Percentiles rank a stretch among this genome's conserved stretches.
Conservation (phyloP, 108 stramenopile species). For the Conticribra guillardii region DNA sequence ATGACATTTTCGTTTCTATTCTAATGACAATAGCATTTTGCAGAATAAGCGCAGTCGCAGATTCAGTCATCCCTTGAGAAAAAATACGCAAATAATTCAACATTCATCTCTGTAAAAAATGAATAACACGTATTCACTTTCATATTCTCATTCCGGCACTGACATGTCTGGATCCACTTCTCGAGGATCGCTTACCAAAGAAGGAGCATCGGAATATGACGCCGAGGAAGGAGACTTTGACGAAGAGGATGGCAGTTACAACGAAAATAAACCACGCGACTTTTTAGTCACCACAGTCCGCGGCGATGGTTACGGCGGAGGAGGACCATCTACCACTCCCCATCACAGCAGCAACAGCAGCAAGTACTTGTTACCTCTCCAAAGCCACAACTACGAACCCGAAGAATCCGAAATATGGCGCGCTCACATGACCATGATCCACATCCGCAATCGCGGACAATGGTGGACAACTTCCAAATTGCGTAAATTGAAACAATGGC, state of each 20-base stretch:
- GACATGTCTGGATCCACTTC: not conserved
- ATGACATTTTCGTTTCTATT: too few species aligned
- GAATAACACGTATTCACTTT: too few species aligned
- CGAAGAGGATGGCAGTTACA: not conserved
- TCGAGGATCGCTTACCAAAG: too few species aligned
- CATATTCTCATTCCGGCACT: not conserved
- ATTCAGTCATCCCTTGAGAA: too few species aligned
- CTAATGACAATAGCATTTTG: too few species aligned
- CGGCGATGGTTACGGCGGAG: slow-evolving; percentile 67
- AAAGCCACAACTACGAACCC: slow-evolving; percentile 83
- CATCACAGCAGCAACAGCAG: not conserved
- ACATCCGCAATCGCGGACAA: slow-evolving; percentile 84
- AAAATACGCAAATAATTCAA: too few species aligned
- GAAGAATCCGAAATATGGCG: slow-evolving; percentile 91
- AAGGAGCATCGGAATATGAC: too few species aligned
- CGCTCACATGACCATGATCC: slow-evolving; percentile 77
- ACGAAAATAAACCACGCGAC: not conserved
- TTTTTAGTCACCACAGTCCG: slow-evolving; percentile 40
- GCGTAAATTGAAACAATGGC: slow-evolving; percentile 78
- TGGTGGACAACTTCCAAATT: slow-evolving; percentile 92
- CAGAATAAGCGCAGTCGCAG: too few species aligned
- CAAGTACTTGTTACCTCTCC: slow-evolving; percentile 15
- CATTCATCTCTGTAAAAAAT: too few species aligned
- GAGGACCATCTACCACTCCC: slow-evolving; percentile 15
- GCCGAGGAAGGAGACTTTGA: too few species aligned